Evolutionary conservation across 2,329 filamentous ascomycete species (phyloP), one percentile per base, ranked within the genome.

Genomic region (Penicillium olsonii): DNA sequence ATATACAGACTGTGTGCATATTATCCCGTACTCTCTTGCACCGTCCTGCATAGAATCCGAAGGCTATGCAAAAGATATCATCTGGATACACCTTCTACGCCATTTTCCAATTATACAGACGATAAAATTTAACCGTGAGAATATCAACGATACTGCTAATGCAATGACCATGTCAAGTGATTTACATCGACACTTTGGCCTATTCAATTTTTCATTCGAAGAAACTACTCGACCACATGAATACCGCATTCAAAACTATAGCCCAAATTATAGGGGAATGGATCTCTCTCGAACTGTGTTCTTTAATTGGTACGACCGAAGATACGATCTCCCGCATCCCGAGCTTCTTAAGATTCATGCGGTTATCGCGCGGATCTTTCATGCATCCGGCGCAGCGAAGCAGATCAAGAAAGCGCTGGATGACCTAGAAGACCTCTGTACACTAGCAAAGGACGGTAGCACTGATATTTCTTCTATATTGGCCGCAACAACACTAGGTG

Each of bases 401-500:
- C 10, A 27, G 2, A 26, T 50, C 6, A 22, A 50, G 12, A 45
- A 50, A 22, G 15, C 33, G 4, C n/a, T 50, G 4, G 17, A 22
- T 22, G 24, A 47, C 38, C 43, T 47, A 7, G 48, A 38, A 6
- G 31, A 39, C 5, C 8, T 18, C 10, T n/a, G 15, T 19, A 8
- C 10, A 6, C 31, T 51, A 33, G 42, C 48, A n/a, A 33, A 15
- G 18, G 33, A 51, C 47, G 48, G 48, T 29, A 50, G 37, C 14
- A 50, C 35, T 2, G 18, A 42, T 27, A 26, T 48, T 27, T 34
- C 27, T 22, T 33, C 27, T 20, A 24, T 48, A 19, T 26, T 42
- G 7, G 20, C 45, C 14, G 31, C 4, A 4, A 48, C 27, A 15
- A 26, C 20, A 37, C 20, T 44, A 24, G 42, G 42, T 37, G 42